These are phyloP conservation scores for Sideroxylon spinosum DNA, from an alignment of 179 eudicot genomes.

Conservation along the genomic window DNA sequence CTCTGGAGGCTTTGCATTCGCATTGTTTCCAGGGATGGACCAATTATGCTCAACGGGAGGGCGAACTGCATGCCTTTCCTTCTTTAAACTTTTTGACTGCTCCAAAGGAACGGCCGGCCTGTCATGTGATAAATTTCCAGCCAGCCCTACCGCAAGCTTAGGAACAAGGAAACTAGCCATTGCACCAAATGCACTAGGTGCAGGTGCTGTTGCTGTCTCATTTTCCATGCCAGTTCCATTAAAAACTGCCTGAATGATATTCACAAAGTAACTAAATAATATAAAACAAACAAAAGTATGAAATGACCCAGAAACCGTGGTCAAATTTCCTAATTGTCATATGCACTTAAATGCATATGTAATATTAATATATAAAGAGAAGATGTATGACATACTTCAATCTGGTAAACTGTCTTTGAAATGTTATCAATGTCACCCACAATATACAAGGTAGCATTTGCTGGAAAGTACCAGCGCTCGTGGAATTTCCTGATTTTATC, in stretches of 20 bases:
- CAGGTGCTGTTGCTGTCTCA: slow-evolving; percentile 51
- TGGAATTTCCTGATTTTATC: slow-evolving; percentile 94
- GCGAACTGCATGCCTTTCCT: slow-evolving; percentile 89
- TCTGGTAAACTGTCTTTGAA: slow-evolving; percentile 70
- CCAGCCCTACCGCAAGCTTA: slow-evolving; percentile 75
- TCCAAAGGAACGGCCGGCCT: slow-evolving; percentile 48
- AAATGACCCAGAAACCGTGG: not conserved
- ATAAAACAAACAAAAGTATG: not conserved
- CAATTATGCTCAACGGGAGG: slow-evolving; percentile 95
- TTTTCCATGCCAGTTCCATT: slow-evolving; percentile 62
- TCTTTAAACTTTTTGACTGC: slow-evolving; percentile 52
- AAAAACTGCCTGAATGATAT: slow-evolving; percentile 62
- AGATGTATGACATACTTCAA: slow-evolving; percentile 63
- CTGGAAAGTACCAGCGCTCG: slow-evolving; percentile 99
- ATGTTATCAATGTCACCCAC: slow-evolving; percentile 93
- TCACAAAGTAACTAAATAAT: not conserved
- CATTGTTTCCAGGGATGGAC: slow-evolving; percentile 67
- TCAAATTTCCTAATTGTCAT: not conserved
- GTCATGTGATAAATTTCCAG: slow-evolving; percentile 61
- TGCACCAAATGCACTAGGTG: slow-evolving; percentile 87
- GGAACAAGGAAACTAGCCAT: slow-evolving; percentile 98
- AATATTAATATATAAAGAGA: not conserved
- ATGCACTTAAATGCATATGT: not conserved
- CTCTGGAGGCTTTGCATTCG: slow-evolving; percentile 64
- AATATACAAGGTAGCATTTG: slow-evolving; percentile 89